These are phyloP conservation scores for Penicillium fimorum DNA, from an alignment of 495 filamentous ascomycete genomes.

Conservation along the genomic window DNA sequence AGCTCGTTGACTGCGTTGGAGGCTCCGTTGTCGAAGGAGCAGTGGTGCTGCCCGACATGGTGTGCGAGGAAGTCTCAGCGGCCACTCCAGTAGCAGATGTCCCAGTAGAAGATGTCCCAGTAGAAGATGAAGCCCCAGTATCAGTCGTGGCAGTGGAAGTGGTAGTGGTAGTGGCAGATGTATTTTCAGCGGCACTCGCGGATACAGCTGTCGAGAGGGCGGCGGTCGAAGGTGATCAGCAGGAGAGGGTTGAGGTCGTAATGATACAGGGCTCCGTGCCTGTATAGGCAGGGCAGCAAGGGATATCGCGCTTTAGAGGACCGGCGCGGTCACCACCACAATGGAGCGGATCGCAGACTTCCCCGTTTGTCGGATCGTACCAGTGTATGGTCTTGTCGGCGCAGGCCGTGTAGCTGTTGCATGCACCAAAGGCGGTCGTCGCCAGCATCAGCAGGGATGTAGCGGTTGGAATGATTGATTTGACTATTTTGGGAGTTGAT, in stretches of 20 bases:
- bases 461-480: constrained; percentile 14
- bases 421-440: constrained; percentile 15
- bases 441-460: constrained; percentile 19
- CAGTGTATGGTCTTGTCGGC: constrained; percentile 43
- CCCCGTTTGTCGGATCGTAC: constrained; percentile 52
- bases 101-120: neutral
- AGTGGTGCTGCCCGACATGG: neutral
- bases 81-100: no score
- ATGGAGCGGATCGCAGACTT: constrained; percentile 55
- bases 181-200: constrained; percentile 6
- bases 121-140: constrained; percentile 1
- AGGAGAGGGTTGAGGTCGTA: constrained; percentile 44
- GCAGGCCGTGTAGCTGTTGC: constrained; percentile 24
- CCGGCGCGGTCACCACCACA: constrained; percentile 57
- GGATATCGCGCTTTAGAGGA: constrained; percentile 54
- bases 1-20: constrained; percentile 3
- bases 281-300: constrained; percentile 53
- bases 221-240: constrained; percentile 19
- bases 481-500: constrained; percentile 8
- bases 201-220: constrained; percentile 5
- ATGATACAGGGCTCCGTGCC: constrained; percentile 40
- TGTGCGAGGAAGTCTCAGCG: neutral
- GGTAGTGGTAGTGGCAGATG: constrained; percentile 4
- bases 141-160: neutral
- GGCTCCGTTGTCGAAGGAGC: constrained; percentile 12